These are phyloP conservation scores for Didymella exigua DNA, from an alignment of 2,329 filamentous ascomycete species.

Conservation along the genomic window DNA sequence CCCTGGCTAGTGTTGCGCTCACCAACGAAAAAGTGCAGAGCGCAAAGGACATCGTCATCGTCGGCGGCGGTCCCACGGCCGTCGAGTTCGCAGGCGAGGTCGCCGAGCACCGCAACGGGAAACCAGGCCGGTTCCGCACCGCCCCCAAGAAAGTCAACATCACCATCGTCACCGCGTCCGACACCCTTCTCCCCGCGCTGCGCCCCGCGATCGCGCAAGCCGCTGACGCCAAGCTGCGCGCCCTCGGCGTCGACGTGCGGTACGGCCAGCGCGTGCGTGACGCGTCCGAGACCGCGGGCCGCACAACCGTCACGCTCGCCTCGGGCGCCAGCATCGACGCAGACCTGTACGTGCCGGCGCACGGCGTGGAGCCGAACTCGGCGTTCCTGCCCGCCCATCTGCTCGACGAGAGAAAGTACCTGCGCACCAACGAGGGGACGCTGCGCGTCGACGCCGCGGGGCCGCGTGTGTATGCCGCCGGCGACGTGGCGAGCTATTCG, in stretches of 20 bases:
- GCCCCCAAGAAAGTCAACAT: constrained; percentile 45
- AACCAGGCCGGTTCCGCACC: constrained; percentile 48
- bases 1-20: constrained; percentile 40
- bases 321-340: constrained; percentile 55
- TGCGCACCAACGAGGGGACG: constrained; percentile 54
- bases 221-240: constrained; percentile 55
- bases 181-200: constrained; percentile 51
- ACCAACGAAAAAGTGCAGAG: constrained; percentile 43
- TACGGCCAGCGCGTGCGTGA: constrained; percentile 47
- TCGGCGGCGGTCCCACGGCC: constrained; percentile 56
- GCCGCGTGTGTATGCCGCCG: constrained; percentile 55
- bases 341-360: constrained; percentile 61
- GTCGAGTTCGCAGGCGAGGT: constrained; percentile 58
- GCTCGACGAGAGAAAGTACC: constrained; percentile 54
- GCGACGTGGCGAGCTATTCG: constrained; percentile 54
- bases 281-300: constrained; percentile 40
- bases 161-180: constrained; percentile 52
- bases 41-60: constrained; percentile 55
- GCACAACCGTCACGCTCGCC: constrained; percentile 45
- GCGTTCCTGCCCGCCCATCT: constrained; percentile 57
- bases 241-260: constrained; percentile 55
- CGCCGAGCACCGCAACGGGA: constrained; percentile 50
- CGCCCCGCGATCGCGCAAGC: constrained; percentile 47
- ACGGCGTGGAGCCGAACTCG: constrained; percentile 59
- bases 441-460: constrained; percentile 55